Percentiles rank a stretch among this genome's conserved stretches.
Evolutionary conservation across 164 flowering plant genomes (phyloP).

Genomic region (Malania oleifera): DNA sequence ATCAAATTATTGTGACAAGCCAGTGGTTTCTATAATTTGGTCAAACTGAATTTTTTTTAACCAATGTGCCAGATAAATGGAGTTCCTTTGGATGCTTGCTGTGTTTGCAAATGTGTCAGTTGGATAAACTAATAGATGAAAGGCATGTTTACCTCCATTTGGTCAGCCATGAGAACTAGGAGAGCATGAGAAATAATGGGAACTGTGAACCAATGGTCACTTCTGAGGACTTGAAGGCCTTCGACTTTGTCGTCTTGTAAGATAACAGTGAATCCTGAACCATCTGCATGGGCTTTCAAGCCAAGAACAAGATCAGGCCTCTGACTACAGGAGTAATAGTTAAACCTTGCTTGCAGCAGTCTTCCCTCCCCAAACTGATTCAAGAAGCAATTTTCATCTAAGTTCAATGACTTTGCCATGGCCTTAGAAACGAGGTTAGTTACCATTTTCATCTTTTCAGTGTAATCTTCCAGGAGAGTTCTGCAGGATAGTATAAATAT

Average conservation of each 20-base stretch:
- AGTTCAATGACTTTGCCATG: slow-evolving; percentile 33
- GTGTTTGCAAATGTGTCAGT: too few relatives aligned
- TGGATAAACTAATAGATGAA: too few relatives aligned
- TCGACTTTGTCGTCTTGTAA: slow-evolving; percentile 29
- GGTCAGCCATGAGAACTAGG: slow-evolving; percentile 33
- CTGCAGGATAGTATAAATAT: too few relatives aligned
- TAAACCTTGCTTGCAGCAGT: slow-evolving; percentile 23
- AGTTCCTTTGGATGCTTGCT: not conserved
- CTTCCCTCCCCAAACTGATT: slow-evolving; percentile 26
- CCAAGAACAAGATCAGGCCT: slow-evolving; percentile 42
- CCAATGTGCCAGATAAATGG: too few relatives aligned
- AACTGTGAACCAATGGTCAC: slow-evolving; percentile 34
- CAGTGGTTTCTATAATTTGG: too few relatives aligned
- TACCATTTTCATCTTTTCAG: slow-evolving; percentile 16
- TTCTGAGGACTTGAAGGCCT: slow-evolving; percentile 40
- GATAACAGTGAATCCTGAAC: slow-evolving; percentile 30
- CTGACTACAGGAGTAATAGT: slow-evolving; percentile 25
- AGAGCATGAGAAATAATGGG: slow-evolving; percentile 28
- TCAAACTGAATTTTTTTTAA: too few relatives aligned
- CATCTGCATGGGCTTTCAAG: slow-evolving; percentile 39
- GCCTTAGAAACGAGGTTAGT: slow-evolving; percentile 21
- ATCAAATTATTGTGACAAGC: too few relatives aligned
- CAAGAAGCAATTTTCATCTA: slow-evolving; percentile 32
- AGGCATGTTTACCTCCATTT: slow-evolving; percentile 33
- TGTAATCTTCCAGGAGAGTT: slow-evolving; percentile 24